Evolutionary conservation across 2,329 filamentous ascomycete species (phyloP).

Genomic region (Xylariaceae sp.): DNA sequence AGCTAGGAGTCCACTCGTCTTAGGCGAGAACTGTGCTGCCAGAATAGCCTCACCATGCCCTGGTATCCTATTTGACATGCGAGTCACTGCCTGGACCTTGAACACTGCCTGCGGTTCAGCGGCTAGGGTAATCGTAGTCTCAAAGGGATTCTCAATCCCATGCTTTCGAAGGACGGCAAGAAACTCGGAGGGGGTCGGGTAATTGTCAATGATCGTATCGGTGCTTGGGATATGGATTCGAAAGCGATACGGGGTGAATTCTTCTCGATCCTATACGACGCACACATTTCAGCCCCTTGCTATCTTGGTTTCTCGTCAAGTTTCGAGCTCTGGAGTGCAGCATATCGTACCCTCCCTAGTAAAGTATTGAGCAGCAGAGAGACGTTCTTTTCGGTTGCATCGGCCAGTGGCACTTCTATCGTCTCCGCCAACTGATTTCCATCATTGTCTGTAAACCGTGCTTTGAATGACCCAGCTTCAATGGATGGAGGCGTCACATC

Average conservation of each 20-base stretch:
- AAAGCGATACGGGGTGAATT: slow-evolving; percentile 64
- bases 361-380: slow-evolving; percentile 85
- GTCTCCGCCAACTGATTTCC: slow-evolving; percentile 71
- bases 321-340: background rate
- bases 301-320: background rate
- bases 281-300: slow-evolving; percentile 24
- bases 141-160: slow-evolving; percentile 61
- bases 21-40: slow-evolving; percentile 81
- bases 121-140: slow-evolving; percentile 57
- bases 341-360: slow-evolving; percentile 66
- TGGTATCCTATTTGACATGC: slow-evolving; percentile 84
- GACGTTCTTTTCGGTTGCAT: slow-evolving; percentile 87
- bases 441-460: slow-evolving; percentile 85
- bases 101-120: slow-evolving; percentile 88
- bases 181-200: slow-evolving; percentile 53
- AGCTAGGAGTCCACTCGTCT: slow-evolving; percentile 74
- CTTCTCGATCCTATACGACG: slow-evolving; percentile 50
- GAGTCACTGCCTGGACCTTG: slow-evolving; percentile 86
- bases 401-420: slow-evolving; percentile 75
- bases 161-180: slow-evolving; percentile 57
- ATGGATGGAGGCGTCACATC: slow-evolving; percentile 70
- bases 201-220: slow-evolving; percentile 58
- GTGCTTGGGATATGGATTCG: slow-evolving; percentile 60
- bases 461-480: slow-evolving; percentile 75
- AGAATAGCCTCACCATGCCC: slow-evolving; percentile 93